These are phyloP conservation scores for Cystobasidium onofrii DNA, from an alignment of 768 basidiomycete species.

Conservation along the genomic window DNA sequence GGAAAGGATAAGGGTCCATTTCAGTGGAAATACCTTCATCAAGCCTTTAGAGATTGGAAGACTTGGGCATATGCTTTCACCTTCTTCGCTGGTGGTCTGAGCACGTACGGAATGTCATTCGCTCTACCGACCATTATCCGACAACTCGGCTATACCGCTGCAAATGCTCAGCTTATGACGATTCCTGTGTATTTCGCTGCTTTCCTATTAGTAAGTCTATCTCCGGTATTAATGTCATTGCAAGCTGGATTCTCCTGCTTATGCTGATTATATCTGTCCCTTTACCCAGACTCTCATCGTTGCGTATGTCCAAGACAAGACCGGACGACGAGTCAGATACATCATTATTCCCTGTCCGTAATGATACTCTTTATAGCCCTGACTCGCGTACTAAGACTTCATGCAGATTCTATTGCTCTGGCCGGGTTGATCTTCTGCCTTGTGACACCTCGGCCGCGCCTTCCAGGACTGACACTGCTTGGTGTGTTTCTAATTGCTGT, in stretches of 20 bases:
- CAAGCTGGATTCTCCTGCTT: no score
- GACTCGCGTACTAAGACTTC: neutral
- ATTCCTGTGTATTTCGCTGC: slow-evolving; percentile 9
- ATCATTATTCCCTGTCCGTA: neutral
- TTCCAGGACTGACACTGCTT: neutral
- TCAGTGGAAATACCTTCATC: neutral
- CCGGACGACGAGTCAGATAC: neutral
- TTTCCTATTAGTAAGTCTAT: neutral
- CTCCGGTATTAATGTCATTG: no score
- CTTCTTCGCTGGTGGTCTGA: neutral
- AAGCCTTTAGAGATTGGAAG: slow-evolving; percentile 8
- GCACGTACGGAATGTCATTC: neutral
- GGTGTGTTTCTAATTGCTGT: neutral
- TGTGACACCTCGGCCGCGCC: neutral
- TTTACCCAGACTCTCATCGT: neutral
- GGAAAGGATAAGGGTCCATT: neutral
- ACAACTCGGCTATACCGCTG: slow-evolving; percentile 6
- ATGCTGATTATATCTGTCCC: neutral
- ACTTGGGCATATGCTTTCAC: neutral
- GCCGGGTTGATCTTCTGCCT: neutral
- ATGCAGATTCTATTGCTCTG: neutral
- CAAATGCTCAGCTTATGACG: slow-evolving; percentile 12
- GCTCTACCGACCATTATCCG: slow-evolving; percentile 6
- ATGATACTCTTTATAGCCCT: neutral
- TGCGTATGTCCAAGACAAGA: neutral